Evolutionary conservation across 129 eudicot genomes (phyloP), one percentile per base, ranked within the genome.

Genomic region (Glebionis coronaria): DNA sequence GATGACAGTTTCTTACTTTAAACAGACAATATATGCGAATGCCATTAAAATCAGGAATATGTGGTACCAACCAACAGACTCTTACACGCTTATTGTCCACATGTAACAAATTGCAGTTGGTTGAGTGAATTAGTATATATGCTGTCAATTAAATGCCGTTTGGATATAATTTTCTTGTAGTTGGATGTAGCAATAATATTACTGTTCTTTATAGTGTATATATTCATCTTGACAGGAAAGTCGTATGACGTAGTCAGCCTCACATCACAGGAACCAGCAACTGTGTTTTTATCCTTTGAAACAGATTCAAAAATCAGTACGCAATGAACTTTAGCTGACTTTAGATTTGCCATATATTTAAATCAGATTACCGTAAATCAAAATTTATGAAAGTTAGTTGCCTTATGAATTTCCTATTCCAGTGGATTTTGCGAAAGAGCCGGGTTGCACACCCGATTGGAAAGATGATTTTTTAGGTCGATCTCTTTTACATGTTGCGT

Each of bases 291-390:
- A 58, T 54, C 90, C 54, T 80, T 90, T 61, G 72, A 81, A n/a
- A 74, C 84, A 14, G 88, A 74, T 65, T 71, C 90, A 25, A 84
- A 81, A 84, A 73, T 87, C 31, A 85, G 92, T 90, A 87, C 51
- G 63, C 21, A 13, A 23, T 54, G 16, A 47, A 11, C 13, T 50
- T 35, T 45, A 19, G 45, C 52, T 63, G 9, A 51, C 29, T 63
- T 29, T 14, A 2, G 50, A 10, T 56, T 25, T 18, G 10, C 25
- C 61, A 23, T 6, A 0, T 12, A 4, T 16, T 3, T 4, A 12
- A 6, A 56, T 21, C 18, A 20, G 61, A 12, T 56, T 23, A 56
- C 58, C 12, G 13, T 8, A 18, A 53, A 53, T 21, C 13, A 28
- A 56, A 56, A 25, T 20, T n/a, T 56, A 13, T 12, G 3, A 1